Conservation (phyloP, 768 basidiomycete genomes). For the Boletus subcaerulescens region DNA sequence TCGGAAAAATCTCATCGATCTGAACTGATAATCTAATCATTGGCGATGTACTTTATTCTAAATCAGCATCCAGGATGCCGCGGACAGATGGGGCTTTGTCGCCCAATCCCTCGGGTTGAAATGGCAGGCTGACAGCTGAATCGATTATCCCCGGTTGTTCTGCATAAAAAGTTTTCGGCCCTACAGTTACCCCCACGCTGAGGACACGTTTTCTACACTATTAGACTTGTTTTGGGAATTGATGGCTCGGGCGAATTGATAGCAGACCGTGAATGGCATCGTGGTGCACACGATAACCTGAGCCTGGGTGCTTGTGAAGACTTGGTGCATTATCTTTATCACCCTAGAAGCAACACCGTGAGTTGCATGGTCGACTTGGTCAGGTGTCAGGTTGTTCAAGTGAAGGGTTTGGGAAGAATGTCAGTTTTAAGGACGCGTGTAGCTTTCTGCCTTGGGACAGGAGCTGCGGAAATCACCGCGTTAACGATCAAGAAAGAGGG, state of each 20-base stretch:
- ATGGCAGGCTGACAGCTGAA: slow-evolving; percentile 27
- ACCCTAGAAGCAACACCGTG: no score
- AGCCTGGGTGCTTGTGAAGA: background rate
- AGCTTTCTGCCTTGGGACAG: slow-evolving; percentile 82
- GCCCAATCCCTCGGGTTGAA: slow-evolving; percentile 59
- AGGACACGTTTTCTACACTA: background rate
- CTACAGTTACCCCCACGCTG: background rate
- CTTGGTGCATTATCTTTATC: no score
- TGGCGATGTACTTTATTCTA: background rate
- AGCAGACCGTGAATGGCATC: background rate
- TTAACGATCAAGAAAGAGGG: slow-evolving; percentile 3
- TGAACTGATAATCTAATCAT: slow-evolving; percentile 13
- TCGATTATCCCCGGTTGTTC: background rate
- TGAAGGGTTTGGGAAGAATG: slow-evolving; percentile 37
- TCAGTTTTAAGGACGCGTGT: slow-evolving; percentile 85
- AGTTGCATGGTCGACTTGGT: background rate
- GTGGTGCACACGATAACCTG: background rate
- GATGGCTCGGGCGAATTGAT: background rate
- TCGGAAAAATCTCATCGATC: background rate
- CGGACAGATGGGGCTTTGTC: slow-evolving; percentile 77
- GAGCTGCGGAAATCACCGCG: slow-evolving; percentile 52
- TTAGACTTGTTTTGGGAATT: background rate
- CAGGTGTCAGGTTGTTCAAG: slow-evolving; percentile 2
- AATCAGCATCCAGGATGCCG: slow-evolving; percentile 67
- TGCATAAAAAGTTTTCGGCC: background rate